Evolutionary conservation across 345 rosid species (phyloP).

Genomic region (Leavenworthia alabamica): DNA sequence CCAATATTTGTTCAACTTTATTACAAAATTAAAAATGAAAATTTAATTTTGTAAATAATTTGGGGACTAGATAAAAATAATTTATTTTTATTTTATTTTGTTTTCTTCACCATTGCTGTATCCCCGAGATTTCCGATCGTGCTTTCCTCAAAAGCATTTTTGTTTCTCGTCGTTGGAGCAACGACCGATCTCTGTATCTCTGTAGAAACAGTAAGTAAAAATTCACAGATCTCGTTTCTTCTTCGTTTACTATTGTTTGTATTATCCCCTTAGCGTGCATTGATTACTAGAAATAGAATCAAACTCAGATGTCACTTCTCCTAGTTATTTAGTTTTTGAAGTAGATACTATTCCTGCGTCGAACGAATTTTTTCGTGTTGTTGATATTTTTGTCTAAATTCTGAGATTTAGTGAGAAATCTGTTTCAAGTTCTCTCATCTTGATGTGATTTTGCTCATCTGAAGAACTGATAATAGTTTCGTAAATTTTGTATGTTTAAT

Average conservation of each 20-base stretch:
- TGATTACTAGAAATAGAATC: conserved; percentile 14
- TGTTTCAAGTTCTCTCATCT: conserved; percentile 7
- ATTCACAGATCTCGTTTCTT: conserved; percentile 11
- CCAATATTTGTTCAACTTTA: no score
- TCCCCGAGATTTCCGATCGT: conserved; percentile 31
- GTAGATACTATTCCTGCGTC: neutral
- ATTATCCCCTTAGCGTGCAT: conserved; percentile 11
- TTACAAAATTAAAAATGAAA: no score
- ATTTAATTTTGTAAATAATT: no score
- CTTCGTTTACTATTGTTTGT: neutral
- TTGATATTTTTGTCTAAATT: neutral
- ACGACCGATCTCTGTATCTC: conserved; percentile 20
- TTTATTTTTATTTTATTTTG: neutral
- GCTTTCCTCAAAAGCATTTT: conserved; percentile 22
- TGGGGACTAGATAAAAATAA: no score
- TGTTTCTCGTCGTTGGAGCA: conserved; percentile 28
- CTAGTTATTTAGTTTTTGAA: conserved; percentile 4
- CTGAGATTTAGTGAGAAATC: conserved; percentile 11
- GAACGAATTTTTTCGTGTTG: neutral
- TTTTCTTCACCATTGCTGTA: neutral
- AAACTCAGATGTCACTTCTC: neutral
- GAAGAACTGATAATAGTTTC: conserved; percentile 9
- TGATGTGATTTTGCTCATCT: conserved; percentile 7
- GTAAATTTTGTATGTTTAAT: neutral
- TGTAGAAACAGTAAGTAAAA: conserved; percentile 15